Evolutionary conservation across 169 alveolate genomes (phyloP), one percentile per base, ranked within the genome.

Genomic region (Plasmodium knowlesi): DNA sequence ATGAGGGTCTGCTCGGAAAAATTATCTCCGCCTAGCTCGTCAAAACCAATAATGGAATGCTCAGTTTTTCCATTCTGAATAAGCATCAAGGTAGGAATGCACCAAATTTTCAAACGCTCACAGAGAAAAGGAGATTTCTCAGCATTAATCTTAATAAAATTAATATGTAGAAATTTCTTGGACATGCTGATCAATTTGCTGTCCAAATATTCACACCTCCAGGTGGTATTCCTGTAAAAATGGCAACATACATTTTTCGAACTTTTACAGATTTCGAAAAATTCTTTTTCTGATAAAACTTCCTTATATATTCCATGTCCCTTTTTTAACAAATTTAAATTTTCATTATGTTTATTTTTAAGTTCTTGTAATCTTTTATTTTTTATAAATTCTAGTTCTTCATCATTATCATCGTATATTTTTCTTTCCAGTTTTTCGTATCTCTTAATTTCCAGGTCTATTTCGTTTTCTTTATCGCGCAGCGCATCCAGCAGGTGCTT

Each of bases 101-200:
- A 96, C 98, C 98, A 96, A 8, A 96, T 96, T 79, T 96, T 96
- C 81, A 96, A 95, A 50, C 96, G 83, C 37, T 96, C 97, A 81
- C 97, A 96, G 41, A 96, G 92, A 84, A 95, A 96, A 73, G 98
- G 98, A 57, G 97, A 91, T 19, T 88, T 93, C 61, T 96, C 98
- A 1, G 80, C 98, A 92, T 96, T 96, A 19, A 96, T 96, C 70
- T 93, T 95, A 54, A 96, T 67, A 91, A 96, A 96, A 82, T 94
- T 95, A 82, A 96, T 95, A 83, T 94, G 72, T 74, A 95, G 92
- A 83, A 92, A 93, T 54, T 88, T 89, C 28, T 93, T 93, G 84
- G 96, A 92, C 22, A 96, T 57, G 71, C 84, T 94, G 61, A 82
- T 85, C 92, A 96, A 81, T 83, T 95, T 94, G 2, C 91, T 84